A percentile compares a stretch with the other conserved stretches of the same genome.
Evolutionary conservation across 805 yeast species (phyloP).

Genomic region (Pichia phayaonensis): DNA sequence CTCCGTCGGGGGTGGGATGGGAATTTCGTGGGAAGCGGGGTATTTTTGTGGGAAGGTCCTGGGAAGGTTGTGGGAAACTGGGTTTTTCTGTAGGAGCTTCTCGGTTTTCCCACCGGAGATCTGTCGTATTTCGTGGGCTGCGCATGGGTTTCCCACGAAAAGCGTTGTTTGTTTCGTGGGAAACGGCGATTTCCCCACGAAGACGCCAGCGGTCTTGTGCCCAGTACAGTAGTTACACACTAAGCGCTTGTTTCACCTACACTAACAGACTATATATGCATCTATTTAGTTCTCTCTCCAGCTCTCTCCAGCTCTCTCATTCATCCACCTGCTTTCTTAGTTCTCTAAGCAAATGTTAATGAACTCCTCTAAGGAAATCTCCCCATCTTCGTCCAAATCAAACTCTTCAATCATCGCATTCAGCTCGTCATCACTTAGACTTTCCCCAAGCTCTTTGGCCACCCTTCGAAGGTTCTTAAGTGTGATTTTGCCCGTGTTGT

Average conservation of each 20-base stretch:
- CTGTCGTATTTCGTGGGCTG: no score
- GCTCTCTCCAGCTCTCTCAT: no score
- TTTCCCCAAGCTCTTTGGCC: constrained; percentile 89
- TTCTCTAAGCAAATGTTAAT: constrained; percentile 79
- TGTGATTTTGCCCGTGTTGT: constrained; percentile 77
- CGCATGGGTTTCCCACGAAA: no score
- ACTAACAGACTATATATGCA: no score
- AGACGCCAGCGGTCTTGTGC: no score
- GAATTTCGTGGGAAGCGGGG: neutral
- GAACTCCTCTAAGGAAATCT: constrained; percentile 84
- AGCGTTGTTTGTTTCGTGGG: no score
- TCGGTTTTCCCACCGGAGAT: no score
- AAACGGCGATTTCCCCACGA: no score
- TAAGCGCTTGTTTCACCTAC: neutral
- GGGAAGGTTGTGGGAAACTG: neutral
- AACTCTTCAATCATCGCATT: constrained; percentile 97
- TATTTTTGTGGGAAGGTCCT: neutral
- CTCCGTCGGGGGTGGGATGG: neutral
- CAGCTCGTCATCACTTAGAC: constrained; percentile 83
- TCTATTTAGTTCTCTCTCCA: no score
- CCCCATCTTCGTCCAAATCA: constrained; percentile 94
- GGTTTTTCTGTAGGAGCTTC: neutral
- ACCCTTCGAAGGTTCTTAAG: constrained; percentile 78
- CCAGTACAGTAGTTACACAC: no score
- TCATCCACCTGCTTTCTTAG: constrained; percentile 14